Base-by-base conservation (phyloP, 2,329 filamentous ascomycete genomes). In the Zopfia rhizophila region DNA sequence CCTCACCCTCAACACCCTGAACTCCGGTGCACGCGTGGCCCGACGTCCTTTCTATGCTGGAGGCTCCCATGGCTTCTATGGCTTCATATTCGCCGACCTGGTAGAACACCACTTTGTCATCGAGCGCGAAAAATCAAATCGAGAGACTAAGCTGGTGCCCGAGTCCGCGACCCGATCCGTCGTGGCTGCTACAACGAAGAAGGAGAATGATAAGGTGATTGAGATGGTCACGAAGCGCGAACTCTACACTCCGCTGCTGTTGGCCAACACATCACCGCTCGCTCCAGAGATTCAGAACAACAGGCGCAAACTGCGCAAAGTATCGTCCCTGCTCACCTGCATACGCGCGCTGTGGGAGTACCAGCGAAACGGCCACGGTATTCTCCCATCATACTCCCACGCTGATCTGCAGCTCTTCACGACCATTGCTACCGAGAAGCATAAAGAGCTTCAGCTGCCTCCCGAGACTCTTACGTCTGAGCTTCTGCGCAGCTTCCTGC, bases 171-270 rank as follows among this genome's bases (percentile, higher is more conserved):
- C 93, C 4, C 84, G 93, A 41, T 85, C 83, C 58, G 81, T 97
- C 46, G 74, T 92, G 22, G 80, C 83, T 55, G 85, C 91, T 8
- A 84, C 85, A 37, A 87, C 84, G 11, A 90, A 83, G 65, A 78
- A 87, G 60, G 83, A 85, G 46, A 80, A 71, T 33, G 76, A 78
- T 35, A 93, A 91, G 72, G 58, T 52, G n/a, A 83, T 89, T 40
- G 94, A 99, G 70, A 82, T 91, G 56, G 91, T 99, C 48, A 94
- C 89, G 39, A 97, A 97, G 77, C 85, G 89, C 54, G 94, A 99
- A 68, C 78, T 88, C 1, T 99, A 97, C 77, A 91, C 89, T 3
- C 92, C 92, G 1, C 88, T 95, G 72, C 82, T 90, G 53, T 83
- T 96, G n/a, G 89, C 89, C 48, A 93, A 95, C 67, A 84, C 85